Conservation (phyloP, 768 basidiomycete species). For the Termitomyces heimii region DNA sequence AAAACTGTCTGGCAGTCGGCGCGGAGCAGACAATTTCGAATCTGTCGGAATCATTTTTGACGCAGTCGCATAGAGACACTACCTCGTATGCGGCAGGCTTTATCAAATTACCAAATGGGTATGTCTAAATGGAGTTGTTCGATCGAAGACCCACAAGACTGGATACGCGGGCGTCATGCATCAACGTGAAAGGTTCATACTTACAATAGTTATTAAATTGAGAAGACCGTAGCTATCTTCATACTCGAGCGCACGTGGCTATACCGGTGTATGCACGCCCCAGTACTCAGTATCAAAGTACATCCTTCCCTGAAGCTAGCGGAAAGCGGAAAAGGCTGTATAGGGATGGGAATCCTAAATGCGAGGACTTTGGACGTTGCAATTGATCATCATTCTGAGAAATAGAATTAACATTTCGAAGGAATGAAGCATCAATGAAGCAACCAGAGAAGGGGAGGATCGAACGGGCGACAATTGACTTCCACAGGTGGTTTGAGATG, state of each 20-base stretch:
- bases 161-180: neutral
- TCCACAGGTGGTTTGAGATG: neutral
- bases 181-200: neutral
- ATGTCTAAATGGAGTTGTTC: neutral
- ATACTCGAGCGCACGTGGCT: neutral
- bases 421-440: neutral
- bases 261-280: neutral
- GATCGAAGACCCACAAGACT: neutral
- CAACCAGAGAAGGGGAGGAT: neutral
- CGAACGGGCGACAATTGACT: neutral
- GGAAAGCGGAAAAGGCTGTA: neutral
- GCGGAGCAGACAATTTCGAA: neutral
- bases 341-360: neutral
- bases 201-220: neutral
- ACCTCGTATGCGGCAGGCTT: neutral
- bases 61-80: neutral
- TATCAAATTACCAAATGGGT: slow-evolving; percentile 3
- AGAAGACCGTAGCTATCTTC: neutral
- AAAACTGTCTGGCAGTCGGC: neutral
- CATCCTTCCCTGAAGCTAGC: neutral
- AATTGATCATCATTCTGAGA: slow-evolving; percentile 4
- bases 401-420: slow-evolving; percentile 2
- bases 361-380: neutral
- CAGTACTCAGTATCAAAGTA: neutral
- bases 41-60: neutral